These are phyloP conservation scores for Daldinia childiae DNA, from an alignment of 495 filamentous ascomycete genomes.

Conservation along the genomic window DNA sequence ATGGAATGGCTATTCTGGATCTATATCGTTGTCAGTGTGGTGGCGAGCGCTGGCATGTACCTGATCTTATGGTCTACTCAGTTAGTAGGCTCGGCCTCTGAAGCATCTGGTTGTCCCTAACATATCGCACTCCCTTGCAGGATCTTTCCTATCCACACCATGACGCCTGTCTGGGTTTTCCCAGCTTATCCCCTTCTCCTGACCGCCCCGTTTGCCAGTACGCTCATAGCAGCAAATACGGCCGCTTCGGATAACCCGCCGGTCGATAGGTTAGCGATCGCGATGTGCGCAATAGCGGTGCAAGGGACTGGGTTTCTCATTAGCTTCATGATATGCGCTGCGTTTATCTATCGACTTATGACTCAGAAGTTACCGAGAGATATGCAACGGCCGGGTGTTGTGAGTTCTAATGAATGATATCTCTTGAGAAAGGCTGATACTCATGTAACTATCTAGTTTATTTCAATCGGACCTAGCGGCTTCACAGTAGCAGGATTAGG, in stretches of 20 bases:
- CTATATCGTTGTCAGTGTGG: slow-evolving; percentile 69
- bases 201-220: slow-evolving; percentile 76
- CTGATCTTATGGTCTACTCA: slow-evolving; percentile 72
- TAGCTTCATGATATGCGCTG: slow-evolving; percentile 84
- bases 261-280: slow-evolving; percentile 67
- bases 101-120: background rate
- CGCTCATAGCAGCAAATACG: slow-evolving; percentile 63
- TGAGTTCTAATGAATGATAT: slow-evolving; percentile 24
- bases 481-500: slow-evolving; percentile 79
- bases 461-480: slow-evolving; percentile 79
- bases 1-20: slow-evolving; percentile 79
- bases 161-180: slow-evolving; percentile 95
- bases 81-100: slow-evolving; percentile 41
- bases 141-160: slow-evolving; percentile 82
- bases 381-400: slow-evolving; percentile 78
- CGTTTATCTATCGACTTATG: slow-evolving; percentile 90
- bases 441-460: slow-evolving; percentile 59
- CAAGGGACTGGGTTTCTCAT: slow-evolving; percentile 90
- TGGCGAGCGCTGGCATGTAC: slow-evolving; percentile 75
- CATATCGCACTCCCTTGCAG: slow-evolving; percentile 33
- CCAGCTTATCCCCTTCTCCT: slow-evolving; percentile 88
- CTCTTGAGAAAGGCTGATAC: background rate
- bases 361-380: slow-evolving; percentile 87
- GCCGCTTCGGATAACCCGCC: slow-evolving; percentile 46
- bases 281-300: slow-evolving; percentile 74